These are phyloP conservation scores for Talaromyces sp. DNA, from an alignment of 2,329 filamentous ascomycete genomes.

Conservation along the genomic window DNA sequence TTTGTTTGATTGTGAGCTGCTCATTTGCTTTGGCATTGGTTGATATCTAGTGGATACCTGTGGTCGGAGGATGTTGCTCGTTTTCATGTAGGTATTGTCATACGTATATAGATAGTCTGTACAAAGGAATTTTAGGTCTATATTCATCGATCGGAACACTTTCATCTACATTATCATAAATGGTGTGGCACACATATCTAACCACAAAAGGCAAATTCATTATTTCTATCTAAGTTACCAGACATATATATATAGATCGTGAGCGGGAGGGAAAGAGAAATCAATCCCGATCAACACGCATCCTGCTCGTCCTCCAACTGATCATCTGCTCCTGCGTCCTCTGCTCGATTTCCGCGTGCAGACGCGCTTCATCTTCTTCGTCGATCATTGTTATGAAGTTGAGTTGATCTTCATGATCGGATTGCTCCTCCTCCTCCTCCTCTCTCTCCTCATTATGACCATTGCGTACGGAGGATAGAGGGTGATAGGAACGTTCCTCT, in stretches of 20 bases:
- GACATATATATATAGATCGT: neutral
- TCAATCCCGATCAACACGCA: slow-evolving; percentile 8
- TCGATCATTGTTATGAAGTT: slow-evolving; percentile 17
- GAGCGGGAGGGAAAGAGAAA: neutral
- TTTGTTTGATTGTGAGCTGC: neutral
- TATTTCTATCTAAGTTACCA: neutral
- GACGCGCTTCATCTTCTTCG: slow-evolving; percentile 24
- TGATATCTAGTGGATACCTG: neutral
- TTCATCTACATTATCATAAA: neutral
- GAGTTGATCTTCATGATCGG: slow-evolving; percentile 1
- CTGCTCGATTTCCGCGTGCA: slow-evolving; percentile 30
- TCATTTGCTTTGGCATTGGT: neutral
- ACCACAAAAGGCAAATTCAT: neutral
- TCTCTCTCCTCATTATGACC: neutral
- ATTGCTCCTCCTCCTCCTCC: neutral
- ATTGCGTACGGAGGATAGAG: neutral
- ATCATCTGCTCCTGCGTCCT: slow-evolving; percentile 31
- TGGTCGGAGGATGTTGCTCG: neutral
- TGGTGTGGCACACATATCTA: neutral
- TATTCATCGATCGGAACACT: neutral
- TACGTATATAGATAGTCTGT: neutral
- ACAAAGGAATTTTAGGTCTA: neutral
- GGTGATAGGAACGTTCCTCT: neutral
- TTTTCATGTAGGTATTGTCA: neutral
- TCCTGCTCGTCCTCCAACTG: slow-evolving; percentile 18